These are phyloP conservation scores for Candida sojae DNA, from an alignment of 1,139 yeast species.

Conservation along the genomic window DNA sequence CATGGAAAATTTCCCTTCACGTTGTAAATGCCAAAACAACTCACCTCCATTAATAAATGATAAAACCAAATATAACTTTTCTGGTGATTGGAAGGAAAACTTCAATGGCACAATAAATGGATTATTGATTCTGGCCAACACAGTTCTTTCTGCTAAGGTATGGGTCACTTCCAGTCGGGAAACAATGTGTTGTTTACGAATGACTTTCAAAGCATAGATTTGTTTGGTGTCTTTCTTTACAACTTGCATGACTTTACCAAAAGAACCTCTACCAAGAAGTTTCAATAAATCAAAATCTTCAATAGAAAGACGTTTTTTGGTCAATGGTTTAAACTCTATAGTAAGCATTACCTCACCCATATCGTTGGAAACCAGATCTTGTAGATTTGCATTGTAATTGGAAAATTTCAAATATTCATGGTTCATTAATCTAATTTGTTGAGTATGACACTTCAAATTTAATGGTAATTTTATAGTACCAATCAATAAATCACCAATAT, in stretches of 20 bases:
- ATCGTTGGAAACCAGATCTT: constrained; percentile 16
- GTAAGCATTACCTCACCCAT: constrained; percentile 65
- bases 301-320: constrained; percentile 70
- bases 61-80: constrained; percentile 83
- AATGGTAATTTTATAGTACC: constrained; percentile 48
- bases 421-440: constrained; percentile 43
- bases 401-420: constrained; percentile 49
- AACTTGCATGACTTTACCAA: constrained; percentile 99
- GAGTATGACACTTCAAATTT: constrained; percentile 38
- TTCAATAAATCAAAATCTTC: constrained; percentile 91
- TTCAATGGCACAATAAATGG: constrained; percentile 99
- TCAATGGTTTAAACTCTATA: constrained; percentile 74
- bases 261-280: constrained; percentile 96
- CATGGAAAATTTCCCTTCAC: constrained; percentile 85
- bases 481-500: constrained; percentile 43
- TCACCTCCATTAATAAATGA: constrained; percentile 98
- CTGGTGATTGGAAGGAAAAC: constrained; percentile 95
- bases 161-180: constrained; percentile 95
- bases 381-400: constrained; percentile 20
- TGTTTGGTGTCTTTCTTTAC: constrained; percentile 92
- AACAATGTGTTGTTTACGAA: constrained; percentile 91
- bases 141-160: constrained; percentile 94
- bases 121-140: constrained; percentile 85
- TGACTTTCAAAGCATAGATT: constrained; percentile 89
- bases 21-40: constrained; percentile 89